phyloP scores from a whole-genome alignment of 768 basidiomycete genomes.

The Boletus subparvulus region DNA sequence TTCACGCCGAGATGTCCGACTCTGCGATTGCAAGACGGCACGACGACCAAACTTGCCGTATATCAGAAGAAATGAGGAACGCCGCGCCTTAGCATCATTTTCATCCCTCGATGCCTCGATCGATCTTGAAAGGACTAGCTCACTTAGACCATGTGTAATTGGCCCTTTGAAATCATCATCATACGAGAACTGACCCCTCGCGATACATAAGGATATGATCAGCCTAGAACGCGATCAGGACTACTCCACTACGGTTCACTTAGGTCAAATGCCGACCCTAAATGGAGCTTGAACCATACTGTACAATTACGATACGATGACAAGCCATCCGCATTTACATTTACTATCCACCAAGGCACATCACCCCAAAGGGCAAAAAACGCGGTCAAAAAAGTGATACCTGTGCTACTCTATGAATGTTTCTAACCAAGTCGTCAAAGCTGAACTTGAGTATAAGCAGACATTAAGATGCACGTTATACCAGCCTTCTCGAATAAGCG shows the following conservation, averaged over 20 bases:
- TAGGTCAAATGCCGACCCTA: neutral
- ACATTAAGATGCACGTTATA: too few relatives aligned
- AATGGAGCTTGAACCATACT: neutral
- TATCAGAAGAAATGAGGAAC: too few relatives aligned
- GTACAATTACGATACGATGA: neutral
- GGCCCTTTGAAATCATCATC: neutral
- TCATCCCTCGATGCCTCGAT: neutral
- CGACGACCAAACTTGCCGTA: neutral
- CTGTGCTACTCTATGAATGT: too few relatives aligned
- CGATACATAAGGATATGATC: too few relatives aligned
- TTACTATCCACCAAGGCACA: neutral
- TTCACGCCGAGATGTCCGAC: neutral
- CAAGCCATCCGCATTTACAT: neutral
- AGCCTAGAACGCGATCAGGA: neutral
- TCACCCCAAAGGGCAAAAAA: neutral
- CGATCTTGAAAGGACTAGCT: neutral
- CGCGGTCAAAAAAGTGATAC: neutral
- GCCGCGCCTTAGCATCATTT: neutral
- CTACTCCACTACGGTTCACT: neutral
- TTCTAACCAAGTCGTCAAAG: too few relatives aligned
- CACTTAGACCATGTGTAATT: slow-evolving; percentile 1
- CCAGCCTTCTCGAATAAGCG: too few relatives aligned
- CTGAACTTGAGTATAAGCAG: too few relatives aligned
- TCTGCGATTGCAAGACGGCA: neutral
- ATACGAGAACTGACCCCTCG: too few relatives aligned